These are phyloP conservation scores for Daldinia grandis DNA, from an alignment of 495 filamentous ascomycete species.

Conservation along the genomic window DNA sequence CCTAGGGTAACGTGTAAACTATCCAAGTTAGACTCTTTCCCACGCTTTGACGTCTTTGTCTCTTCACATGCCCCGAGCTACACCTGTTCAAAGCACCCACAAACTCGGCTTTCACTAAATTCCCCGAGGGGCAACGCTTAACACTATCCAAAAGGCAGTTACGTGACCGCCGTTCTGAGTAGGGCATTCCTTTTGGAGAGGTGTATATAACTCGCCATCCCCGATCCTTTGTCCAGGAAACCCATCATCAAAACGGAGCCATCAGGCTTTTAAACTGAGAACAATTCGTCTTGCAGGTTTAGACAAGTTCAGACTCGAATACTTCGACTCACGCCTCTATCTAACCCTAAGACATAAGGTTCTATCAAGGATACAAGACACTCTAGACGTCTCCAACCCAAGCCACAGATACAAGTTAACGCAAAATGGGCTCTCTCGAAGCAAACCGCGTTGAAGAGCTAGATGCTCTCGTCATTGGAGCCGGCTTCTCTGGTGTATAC, in stretches of 20 bases:
- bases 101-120: background rate
- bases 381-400: background rate
- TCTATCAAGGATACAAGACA: background rate
- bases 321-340: background rate
- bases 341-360: background rate
- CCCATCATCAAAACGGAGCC: background rate
- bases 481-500: slow-evolving; percentile 55
- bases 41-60: background rate
- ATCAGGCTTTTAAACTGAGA: background rate
- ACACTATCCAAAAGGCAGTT: background rate
- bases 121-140: background rate
- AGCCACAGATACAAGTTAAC: background rate
- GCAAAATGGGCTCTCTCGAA: slow-evolving; percentile 32
- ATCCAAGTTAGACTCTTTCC: background rate
- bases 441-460: slow-evolving; percentile 46
- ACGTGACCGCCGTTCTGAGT: background rate
- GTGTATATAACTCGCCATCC: background rate
- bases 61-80: background rate
- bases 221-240: background rate
- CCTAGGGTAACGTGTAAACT: background rate
- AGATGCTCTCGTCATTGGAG: slow-evolving; percentile 63
- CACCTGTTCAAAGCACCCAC: background rate
- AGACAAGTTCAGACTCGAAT: background rate
- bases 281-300: background rate
- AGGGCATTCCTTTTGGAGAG: background rate